Percentiles rank a stretch among this genome's conserved stretches.
These are phyloP conservation scores for Ophiognomonia clavigignenti-juglandacearum DNA, from an alignment of 2,329 filamentous ascomycete species.

Conservation along the genomic window DNA sequence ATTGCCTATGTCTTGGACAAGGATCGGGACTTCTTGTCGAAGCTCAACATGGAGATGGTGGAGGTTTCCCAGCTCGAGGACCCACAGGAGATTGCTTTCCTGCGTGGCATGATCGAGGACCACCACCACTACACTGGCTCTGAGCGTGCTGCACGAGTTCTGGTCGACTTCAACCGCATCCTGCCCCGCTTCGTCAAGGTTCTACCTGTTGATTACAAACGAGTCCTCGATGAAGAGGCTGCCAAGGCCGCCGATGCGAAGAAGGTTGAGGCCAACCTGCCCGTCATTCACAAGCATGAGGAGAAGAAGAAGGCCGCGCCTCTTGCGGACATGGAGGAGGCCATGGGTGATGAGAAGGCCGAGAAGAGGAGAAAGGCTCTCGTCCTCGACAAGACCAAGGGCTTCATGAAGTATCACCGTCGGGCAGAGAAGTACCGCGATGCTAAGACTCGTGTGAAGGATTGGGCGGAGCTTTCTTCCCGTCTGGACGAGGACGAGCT, in stretches of 20 bases:
- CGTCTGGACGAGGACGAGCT: constrained; percentile 90
- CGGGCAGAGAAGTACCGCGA: constrained; percentile 90
- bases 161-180: constrained; percentile 92
- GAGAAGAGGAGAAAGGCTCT: constrained; percentile 89
- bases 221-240: constrained; percentile 80
- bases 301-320: constrained; percentile 67
- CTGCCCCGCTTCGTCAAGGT: constrained; percentile 90
- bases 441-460: constrained; percentile 77
- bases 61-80: constrained; percentile 82
- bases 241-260: constrained; percentile 81
- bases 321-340: constrained; percentile 85
- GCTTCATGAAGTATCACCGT: constrained; percentile 96
- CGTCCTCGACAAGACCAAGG: constrained; percentile 93
- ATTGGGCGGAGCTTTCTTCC: constrained; percentile 87
- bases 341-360: constrained; percentile 72
- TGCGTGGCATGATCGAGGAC: constrained; percentile 89
- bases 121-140: constrained; percentile 98
- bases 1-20: constrained; percentile 94
- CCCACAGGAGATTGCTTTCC: constrained; percentile 80
- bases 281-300: constrained; percentile 65
- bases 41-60: constrained; percentile 98
- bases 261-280: constrained; percentile 76
- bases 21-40: constrained; percentile 81
- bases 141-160: constrained; percentile 84
- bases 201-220: constrained; percentile 92